Base-by-base conservation (phyloP, 2,329 filamentous ascomycete species). In the Venturia pyrina region DNA sequence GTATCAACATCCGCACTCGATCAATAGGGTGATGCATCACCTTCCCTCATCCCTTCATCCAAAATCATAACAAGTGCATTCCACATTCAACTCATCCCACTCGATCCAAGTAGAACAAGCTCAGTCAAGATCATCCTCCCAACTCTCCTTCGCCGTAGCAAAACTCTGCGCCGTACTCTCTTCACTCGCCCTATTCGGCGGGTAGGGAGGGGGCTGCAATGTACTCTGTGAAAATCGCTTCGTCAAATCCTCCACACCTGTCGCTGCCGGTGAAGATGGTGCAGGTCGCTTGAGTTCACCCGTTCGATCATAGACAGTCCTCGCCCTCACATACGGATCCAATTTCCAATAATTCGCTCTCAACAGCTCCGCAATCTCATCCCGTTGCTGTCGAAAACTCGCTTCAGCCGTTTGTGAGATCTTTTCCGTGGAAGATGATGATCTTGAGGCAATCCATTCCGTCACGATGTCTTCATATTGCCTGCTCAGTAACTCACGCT, bases 251-350 rank as follows among this genome's bases (percentile, higher is more conserved):
- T 40, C 62, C 7, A 48, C 43, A 11, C 28, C 37, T n/a, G 34
- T 44, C 24, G 41, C 5, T 50, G 28, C 61, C 19, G 24, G 3
- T 28, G n/a, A 13, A 28, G n/a, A 32, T 15, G 41, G 7, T 2
- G 41, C 19, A 21, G 40, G 53, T 28, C 41, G 32, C 41, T 66
- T 62, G 2, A 66, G 50, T 57, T 67, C 65, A 7, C 92, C 90
- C 15, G 82, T 83, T 67, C 95, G 85, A 75, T 99, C 95, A 71
- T 96, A 97, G 68, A 91, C 77, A n/a, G 87, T 89, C 72, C 88
- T 83, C 15, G 93, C 91, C 48, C 95, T 83, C 40, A 98, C 75
- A 75, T 93, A 96, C 0, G 91, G 91, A 77, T 99, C 95, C 64
- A 97, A 76, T 48, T 83, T 82, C 93, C 95, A 99, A 78, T 98